Percentiles rank a stretch among this genome's conserved stretches.
Conservation (phyloP, 208 protist genomes). For the Polymyxa betae region DNA sequence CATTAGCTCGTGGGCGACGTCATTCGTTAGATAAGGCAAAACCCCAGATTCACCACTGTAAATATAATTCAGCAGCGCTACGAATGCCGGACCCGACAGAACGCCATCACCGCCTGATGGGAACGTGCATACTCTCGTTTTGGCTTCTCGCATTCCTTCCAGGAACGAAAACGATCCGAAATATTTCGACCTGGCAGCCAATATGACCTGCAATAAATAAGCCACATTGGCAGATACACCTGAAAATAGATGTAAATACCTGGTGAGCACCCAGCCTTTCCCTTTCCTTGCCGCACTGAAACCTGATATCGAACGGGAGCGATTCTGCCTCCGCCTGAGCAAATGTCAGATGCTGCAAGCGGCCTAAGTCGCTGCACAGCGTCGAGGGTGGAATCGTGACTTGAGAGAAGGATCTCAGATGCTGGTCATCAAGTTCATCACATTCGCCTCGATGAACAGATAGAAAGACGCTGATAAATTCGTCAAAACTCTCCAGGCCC, state of each 20-base stretch:
- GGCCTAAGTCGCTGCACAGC: neutral
- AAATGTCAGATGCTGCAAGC: neutral
- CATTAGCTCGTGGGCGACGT: neutral
- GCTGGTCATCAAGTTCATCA: too few relatives aligned
- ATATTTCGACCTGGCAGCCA: slow-evolving; percentile 9
- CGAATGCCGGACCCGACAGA: neutral
- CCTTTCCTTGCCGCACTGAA: neutral
- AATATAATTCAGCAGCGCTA: neutral
- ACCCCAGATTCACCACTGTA: neutral
- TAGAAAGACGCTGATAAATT: neutral
- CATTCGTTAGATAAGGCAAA: neutral
- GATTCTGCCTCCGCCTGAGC: neutral
- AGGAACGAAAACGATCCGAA: slow-evolving; percentile 54
- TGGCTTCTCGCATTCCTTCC: slow-evolving; percentile 15
- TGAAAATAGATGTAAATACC: too few relatives aligned
- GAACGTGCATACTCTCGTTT: neutral
- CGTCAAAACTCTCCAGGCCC: neutral
- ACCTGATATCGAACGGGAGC: neutral
- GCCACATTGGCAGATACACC: too few relatives aligned
- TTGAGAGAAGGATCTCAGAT: too few relatives aligned
- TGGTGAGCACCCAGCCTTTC: slow-evolving; percentile 13
- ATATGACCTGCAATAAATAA: too few relatives aligned
- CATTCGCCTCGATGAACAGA: too few relatives aligned
- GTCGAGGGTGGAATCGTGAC: neutral
- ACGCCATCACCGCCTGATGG: neutral